Evolutionary conservation across 2,329 filamentous ascomycete genomes (phyloP), one percentile per base, ranked within the genome.

Genomic region (Pezizomycotina sp.): DNA sequence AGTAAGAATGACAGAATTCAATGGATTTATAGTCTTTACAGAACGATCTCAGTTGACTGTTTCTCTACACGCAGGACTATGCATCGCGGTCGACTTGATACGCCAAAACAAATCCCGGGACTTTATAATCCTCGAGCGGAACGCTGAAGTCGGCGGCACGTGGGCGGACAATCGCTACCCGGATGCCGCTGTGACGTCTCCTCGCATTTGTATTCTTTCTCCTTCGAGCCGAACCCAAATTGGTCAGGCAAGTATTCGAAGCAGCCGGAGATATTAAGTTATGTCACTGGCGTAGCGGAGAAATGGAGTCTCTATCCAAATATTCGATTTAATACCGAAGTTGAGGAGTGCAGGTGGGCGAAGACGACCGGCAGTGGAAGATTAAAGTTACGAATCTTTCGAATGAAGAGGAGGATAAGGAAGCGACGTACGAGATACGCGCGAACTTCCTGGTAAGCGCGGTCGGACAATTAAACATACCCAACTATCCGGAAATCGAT

Each of bases 161-260:
- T 73, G 68, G 68, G 60, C 61, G 43, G 68, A 71, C 49, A 71
- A 70, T 48, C 57, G 61, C 13, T 73, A 73, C 42, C 68, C 68
- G 0, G 68, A 68, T 7, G 69, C 66, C 46, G 58, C 58, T 34
- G 36, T 49, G 68, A 70, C 50, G 60, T 70, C 19, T 66, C 66
- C 6, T 65, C 61, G 48, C 69, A 73, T 54, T 71, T 67, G 52
- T 74, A 74, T 49, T 69, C 71, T 49, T 73, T 70, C 49, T 66
- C 67, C 2, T 74, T 66, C 63, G 61, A 64, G 36, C 66, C 64
- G 2, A 74, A 74, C 50, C 63, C 62, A 5, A 60, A 62, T 24
- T 76, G 71, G 70, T 61, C 62, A 12, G 62, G 64, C 36, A 69
- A 73, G 50, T 73, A 68, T 48, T 60, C 66, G 31, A 54, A 52